Conservation (phyloP, 176 grass and related monocot genomes). For the Calamus simplicifolius region DNA sequence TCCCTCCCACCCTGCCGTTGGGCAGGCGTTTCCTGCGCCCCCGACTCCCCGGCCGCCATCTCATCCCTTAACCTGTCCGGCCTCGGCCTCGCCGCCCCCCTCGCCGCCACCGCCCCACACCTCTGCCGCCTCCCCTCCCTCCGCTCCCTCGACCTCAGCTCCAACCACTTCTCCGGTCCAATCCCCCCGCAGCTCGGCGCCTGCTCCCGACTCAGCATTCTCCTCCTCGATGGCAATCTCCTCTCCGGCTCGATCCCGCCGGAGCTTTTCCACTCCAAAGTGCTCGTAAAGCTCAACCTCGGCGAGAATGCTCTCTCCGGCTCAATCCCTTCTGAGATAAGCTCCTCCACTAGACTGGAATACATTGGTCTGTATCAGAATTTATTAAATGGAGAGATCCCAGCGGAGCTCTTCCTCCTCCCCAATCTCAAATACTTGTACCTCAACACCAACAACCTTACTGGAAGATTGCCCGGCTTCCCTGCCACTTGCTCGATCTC, state of each 20-base stretch:
- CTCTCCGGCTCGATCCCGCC: constrained; percentile 33
- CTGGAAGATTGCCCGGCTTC: constrained; percentile 36
- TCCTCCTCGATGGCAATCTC: constrained; percentile 40
- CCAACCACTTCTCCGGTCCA: constrained; percentile 34
- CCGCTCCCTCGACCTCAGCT: constrained; percentile 36
- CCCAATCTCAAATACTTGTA: constrained; percentile 33
- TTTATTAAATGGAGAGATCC: constrained; percentile 33
- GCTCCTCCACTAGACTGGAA: constrained; percentile 7
- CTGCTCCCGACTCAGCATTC: constrained; percentile 23
- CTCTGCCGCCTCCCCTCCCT: constrained; percentile 37
- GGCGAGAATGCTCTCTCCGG: constrained; percentile 35
- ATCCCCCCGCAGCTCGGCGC: constrained; percentile 35
- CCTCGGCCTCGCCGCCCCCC: constrained; percentile 18
- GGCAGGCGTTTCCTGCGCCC: constrained; percentile 40
- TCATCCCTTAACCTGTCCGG: constrained; percentile 42
- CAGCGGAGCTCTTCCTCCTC: constrained; percentile 11
- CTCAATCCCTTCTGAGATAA: constrained; percentile 19
- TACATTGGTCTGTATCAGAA: constrained; percentile 38
- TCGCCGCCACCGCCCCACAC: constrained; percentile 16
- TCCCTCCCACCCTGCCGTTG: constrained; percentile 27
- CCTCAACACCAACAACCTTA: constrained; percentile 32
- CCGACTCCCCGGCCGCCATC: constrained; percentile 7
- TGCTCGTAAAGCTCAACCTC: constrained; percentile 34
- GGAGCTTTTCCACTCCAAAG: constrained; percentile 23
- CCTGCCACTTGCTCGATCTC: constrained; percentile 14